Percentiles rank a stretch among this genome's conserved stretches.
These are phyloP conservation scores for Aspergillus sp. DNA, from an alignment of 2,329 filamentous ascomycete genomes.

Conservation along the genomic window DNA sequence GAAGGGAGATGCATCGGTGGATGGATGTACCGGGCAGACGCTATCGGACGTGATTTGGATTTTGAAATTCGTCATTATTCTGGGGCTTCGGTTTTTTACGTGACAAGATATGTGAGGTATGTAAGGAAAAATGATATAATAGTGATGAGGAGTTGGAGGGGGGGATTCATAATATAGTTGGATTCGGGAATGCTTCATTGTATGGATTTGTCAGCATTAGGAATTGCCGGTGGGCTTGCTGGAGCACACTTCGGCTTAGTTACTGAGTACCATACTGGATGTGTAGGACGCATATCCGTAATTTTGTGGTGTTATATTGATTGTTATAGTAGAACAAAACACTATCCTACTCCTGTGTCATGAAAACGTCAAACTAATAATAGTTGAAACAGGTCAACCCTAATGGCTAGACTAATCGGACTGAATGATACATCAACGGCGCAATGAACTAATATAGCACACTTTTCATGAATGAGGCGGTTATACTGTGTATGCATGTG, in stretches of 20 bases:
- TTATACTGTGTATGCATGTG: background rate
- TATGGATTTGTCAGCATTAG: slow-evolving; percentile 9
- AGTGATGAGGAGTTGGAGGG: background rate
- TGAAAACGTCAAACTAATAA: background rate
- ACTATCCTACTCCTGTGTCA: background rate
- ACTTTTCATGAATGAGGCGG: background rate
- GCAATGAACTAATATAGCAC: background rate
- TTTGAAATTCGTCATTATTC: slow-evolving; percentile 68
- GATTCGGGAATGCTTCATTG: background rate
- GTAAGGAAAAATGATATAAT: too few relatives aligned
- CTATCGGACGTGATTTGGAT: slow-evolving; percentile 80
- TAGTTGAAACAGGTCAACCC: background rate
- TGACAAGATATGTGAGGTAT: too few relatives aligned
- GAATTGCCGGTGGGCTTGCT: background rate
- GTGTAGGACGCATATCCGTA: background rate
- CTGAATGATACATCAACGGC: background rate
- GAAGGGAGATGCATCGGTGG: too few relatives aligned
- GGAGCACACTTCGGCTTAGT: background rate
- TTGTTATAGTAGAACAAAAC: background rate
- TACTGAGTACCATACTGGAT: background rate
- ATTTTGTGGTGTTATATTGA: background rate
- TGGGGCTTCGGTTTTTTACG: background rate
- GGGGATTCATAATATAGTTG: background rate
- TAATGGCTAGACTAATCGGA: background rate
- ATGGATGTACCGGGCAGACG: slow-evolving; percentile 62